Evolutionary conservation across 345 rosid genomes (phyloP), one percentile per base, ranked within the genome.

Genomic region (Lepidium didymum): DNA sequence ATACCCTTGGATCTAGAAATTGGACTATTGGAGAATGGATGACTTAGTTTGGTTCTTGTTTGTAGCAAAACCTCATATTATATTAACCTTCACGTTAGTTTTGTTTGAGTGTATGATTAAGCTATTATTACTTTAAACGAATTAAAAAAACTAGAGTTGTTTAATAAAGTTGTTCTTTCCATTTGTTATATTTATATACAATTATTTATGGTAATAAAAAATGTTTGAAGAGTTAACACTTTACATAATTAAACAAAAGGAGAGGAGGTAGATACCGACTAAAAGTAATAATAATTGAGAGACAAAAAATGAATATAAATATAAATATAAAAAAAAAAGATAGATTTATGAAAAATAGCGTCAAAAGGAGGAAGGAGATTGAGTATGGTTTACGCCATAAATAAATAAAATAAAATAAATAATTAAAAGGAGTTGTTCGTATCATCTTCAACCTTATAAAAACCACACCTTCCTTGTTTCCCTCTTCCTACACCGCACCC

Each of bases 311-410:
- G 43, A 12, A 44, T 56, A 72, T 3, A 63, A 62, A 54, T 62
- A 52, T 50, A 29, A 29, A 29, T 56, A 64, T 13, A 64, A 42
- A 34, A 50, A 52, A 9, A 54, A 44, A 60, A 44, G 42, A 55
- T 16, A 70, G 54, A 70, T 59, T 68, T 61, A 55, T 61, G 58
- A 40, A 60, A 60, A 75, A 75, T 75, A 54, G 74, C 69, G 69
- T 74, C 69, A 74, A 74, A 74, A 68, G 57, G 51, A 74, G 63
- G 68, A 49, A 69, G 75, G 79, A 75, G 79, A 69, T 75, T 75
- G 79, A 75, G 79, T 75, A 69, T 64, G 37, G 71, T 70, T 69
- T 69, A 75, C 79, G 79, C 79, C 71, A 69, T 13, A 75, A 46
- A 21, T 0, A 18, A 66, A 14, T 9, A 21, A 56, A 1, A 58